Conservation (phyloP, 2,329 filamentous ascomycete genomes). For the Blastomyces parvus region DNA sequence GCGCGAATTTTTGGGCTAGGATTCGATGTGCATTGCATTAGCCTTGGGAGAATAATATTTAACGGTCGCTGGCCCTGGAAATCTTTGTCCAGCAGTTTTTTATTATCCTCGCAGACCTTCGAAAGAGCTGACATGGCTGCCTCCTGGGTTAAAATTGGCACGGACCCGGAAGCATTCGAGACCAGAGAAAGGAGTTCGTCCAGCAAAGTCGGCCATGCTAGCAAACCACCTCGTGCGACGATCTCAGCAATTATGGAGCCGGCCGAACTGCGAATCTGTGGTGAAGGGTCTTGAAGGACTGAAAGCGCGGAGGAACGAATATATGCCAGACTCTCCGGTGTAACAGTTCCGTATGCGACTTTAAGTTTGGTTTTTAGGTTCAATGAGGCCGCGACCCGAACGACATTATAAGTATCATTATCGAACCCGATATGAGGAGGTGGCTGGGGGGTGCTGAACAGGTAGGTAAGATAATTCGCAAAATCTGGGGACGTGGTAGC, state of each 20-base stretch:
- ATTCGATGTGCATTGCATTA: conserved; percentile 77
- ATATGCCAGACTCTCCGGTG: conserved; percentile 61
- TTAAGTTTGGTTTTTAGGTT: conserved; percentile 94
- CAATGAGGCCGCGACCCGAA: conserved; percentile 79
- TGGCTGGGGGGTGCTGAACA: conserved; percentile 63
- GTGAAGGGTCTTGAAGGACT: conserved; percentile 69
- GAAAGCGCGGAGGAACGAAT: conserved; percentile 70
- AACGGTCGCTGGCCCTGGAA: conserved; percentile 83
- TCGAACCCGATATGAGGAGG: conserved; percentile 48
- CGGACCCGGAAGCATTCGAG: conserved; percentile 59
- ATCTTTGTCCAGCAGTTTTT: conserved; percentile 72
- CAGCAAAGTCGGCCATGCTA: conserved; percentile 85
- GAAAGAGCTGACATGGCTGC: conserved; percentile 85
- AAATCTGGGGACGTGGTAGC: conserved; percentile 84
- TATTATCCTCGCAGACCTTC: conserved; percentile 97
- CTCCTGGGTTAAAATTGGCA: conserved; percentile 67
- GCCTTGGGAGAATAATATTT: conserved; percentile 77
- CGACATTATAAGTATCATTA: conserved; percentile 57
- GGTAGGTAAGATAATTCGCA: conserved; percentile 91
- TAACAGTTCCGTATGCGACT: conserved; percentile 63
- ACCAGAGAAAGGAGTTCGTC: conserved; percentile 72
- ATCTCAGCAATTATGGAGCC: conserved; percentile 93
- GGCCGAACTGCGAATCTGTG: conserved; percentile 76
- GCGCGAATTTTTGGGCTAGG: conserved; percentile 66
- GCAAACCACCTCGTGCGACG: conserved; percentile 70